Evolutionary conservation across 2,329 filamentous ascomycete genomes (phyloP).

Genomic region (Pestalotiopsis sp.): DNA sequence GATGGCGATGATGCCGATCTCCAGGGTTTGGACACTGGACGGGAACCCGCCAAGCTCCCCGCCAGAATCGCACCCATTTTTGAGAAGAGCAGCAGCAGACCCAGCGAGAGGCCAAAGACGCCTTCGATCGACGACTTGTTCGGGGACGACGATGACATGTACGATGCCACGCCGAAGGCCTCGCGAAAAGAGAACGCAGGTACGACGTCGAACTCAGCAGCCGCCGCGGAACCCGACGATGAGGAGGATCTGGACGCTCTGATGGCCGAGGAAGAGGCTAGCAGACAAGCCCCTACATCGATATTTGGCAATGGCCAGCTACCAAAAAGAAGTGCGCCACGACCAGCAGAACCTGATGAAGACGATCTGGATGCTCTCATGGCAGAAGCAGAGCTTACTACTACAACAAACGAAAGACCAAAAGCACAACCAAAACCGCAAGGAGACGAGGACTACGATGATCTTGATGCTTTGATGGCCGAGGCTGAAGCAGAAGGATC

Average conservation of each 20-base stretch:
- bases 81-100: slow-evolving; percentile 26
- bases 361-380: slow-evolving; percentile 48
- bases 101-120: slow-evolving; percentile 30
- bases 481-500: slow-evolving; percentile 36
- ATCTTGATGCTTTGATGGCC: slow-evolving; percentile 47
- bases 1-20: slow-evolving; percentile 35
- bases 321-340: not conserved
- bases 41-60: slow-evolving; percentile 31
- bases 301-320: slow-evolving; percentile 23
- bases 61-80: slow-evolving; percentile 41
- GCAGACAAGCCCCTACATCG: slow-evolving; percentile 15
- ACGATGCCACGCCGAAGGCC: slow-evolving; percentile 52
- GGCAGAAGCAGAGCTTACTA: slow-evolving; percentile 37
- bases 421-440: not conserved
- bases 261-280: slow-evolving; percentile 22
- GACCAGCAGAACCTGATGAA: slow-evolving; percentile 30
- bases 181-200: slow-evolving; percentile 23
- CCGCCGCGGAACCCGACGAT: slow-evolving; percentile 21
- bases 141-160: slow-evolving; percentile 56
- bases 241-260: slow-evolving; percentile 33
- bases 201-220: slow-evolving; percentile 15
- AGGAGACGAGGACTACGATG: slow-evolving; percentile 29
- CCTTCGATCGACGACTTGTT: slow-evolving; percentile 39
- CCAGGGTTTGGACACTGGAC: slow-evolving; percentile 28
- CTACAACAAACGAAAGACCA: not conserved